Evolutionary conservation across 2,329 filamentous ascomycete species (phyloP), one percentile per base, ranked within the genome.

Genomic region (Graphilbum sp.): DNA sequence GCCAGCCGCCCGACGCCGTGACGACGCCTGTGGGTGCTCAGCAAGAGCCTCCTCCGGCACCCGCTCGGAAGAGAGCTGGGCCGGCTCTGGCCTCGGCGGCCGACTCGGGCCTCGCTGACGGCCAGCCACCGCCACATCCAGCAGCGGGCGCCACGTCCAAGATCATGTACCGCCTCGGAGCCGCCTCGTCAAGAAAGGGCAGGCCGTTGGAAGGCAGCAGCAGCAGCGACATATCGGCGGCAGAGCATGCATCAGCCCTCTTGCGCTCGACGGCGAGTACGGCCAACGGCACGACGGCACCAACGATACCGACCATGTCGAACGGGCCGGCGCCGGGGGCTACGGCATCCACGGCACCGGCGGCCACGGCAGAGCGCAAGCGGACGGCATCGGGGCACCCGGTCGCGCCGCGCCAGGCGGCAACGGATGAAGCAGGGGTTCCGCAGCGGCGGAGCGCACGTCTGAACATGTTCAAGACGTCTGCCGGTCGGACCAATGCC

Each of bases 361-460:
- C 20, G 12, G 17, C 32, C 3, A 16, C 37, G 21, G 21, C 32
- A 5, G 82, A 87, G 43, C 75, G 86, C 54, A 96, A 95, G 60
- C 75, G 88, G 47, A 95, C 86, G 2, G 72, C 93, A n/a, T 94
- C 88, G 31, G 88, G 88, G 4, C 84, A 93, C 47, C 70, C 69
- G 13, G 71, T 70, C 35, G 69, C 57, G 44, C 62, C 62, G 35
- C 61, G 57, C 45, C 67, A 61, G 38, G 49, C 54, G 47, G 69
- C 69, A 38, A 55, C 58, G 4, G 69, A 76, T 43, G 80, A 85
- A 47, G 66, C 72, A 31, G 66, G 69, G 31, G 69, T 66, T 16
- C 68, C 72, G 2, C 74, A 79, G 46, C 66, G 82, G 49, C 69
- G 82, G 48, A 87, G 82, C 50, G 77, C 79, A 17, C 69, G 82